phyloP scores from a whole-genome alignment of 2,329 filamentous ascomycete species.

The Diaporthe sp. region DNA sequence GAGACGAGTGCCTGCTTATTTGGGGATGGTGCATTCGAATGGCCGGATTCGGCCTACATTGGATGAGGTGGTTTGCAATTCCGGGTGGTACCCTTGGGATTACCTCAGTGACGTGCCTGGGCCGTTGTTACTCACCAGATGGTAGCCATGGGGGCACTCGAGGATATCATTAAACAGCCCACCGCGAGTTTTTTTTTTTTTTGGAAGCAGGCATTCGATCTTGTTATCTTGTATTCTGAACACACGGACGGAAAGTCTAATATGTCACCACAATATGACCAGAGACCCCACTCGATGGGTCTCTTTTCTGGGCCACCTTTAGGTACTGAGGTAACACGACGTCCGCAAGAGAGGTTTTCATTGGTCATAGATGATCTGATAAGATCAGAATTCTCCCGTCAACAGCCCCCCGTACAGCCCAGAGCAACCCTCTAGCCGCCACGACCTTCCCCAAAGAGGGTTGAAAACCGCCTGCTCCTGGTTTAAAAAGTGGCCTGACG shows the following conservation, averaged over 20 bases:
- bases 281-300: neutral
- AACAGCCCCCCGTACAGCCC: neutral
- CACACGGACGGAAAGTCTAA: neutral
- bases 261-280: neutral
- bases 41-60: neutral
- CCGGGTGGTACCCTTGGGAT: too few species aligned
- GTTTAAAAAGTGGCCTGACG: neutral
- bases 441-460: neutral
- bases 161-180: neutral
- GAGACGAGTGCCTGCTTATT: neutral
- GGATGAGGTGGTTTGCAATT: neutral
- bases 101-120: neutral
- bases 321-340: constrained; percentile 6
- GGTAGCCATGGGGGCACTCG: neutral
- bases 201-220: neutral
- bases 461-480: neutral
- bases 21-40: neutral
- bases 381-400: constrained; percentile 12
- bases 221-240: neutral
- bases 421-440: neutral
- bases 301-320: constrained; percentile 7
- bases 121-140: neutral
- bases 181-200: neutral
- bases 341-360: neutral
- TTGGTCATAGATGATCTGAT: constrained; percentile 22